Base-by-base conservation (phyloP, 305 asterid genomes). In the Andrographis paniculata region DNA sequence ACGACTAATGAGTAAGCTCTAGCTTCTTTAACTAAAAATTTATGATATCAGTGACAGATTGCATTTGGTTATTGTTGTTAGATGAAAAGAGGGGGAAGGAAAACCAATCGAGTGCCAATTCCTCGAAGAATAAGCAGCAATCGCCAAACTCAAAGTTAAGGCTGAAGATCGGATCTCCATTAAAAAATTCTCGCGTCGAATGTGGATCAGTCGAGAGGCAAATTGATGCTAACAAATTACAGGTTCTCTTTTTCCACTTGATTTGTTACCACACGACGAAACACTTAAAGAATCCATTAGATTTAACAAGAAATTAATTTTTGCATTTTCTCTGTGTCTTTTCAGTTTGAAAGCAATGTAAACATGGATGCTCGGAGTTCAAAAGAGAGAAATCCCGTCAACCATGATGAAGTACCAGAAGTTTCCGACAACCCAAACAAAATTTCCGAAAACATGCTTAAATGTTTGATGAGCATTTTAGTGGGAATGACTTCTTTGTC, bases 381-480 rank as follows among this genome's bases (percentile, higher is more conserved):
- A 15, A 63, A 63, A 60, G 69, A 60, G 58, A 58, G 62, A 51
- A 39, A 42, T 43, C 48, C 50, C 45, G 45, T 23, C 27, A 35
- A 10, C 40, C 67, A 36, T 42, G 74, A 55, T 15, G 70, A 54
- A 37, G 66, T 28, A 53, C 48, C 53, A 12, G 41, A 59, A 0
- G 53, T 38, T 31, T 62, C 48, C 23, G 77, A 76, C 21, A 43
- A 50, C 53, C 91, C 84, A 42, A 82, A 79, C 45, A 72, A 67
- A 64, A 70, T 82, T 40, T 82, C 94, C 0, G 94, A 79, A 69
- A 64, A 49, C 62, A 73, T 77, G 53, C 48, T 82, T 64, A 77
- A 74, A 70, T 82, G 94, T 56, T 67, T 82, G 20, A 63, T 56
- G 59, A 66, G 52, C 53, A 66, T 82, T 41, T 79, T 79, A 73